A percentile compares a stretch with the other conserved stretches of the same genome.
These are phyloP conservation scores for Blastomyces emzantsi DNA, from an alignment of 2,329 filamentous ascomycete genomes.

Conservation along the genomic window DNA sequence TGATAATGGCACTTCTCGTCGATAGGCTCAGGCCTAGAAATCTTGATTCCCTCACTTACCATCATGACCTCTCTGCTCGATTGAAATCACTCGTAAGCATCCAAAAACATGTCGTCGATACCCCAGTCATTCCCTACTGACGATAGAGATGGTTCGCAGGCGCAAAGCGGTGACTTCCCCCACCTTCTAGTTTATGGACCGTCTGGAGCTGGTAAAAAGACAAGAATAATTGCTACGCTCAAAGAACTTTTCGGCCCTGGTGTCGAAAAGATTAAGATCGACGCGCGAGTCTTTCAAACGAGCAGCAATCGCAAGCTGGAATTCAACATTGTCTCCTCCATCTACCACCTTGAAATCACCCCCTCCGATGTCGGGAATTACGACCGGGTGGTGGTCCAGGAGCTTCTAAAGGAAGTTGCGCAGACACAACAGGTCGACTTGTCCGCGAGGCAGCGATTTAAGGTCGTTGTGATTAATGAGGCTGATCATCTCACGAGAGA, in stretches of 20 bases:
- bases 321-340: conserved; percentile 95
- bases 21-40: conserved; percentile 51
- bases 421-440: conserved; percentile 99
- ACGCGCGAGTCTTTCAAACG: conserved; percentile 92
- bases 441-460: conserved; percentile 83
- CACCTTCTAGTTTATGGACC: conserved; percentile 96
- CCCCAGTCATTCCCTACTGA: conserved; percentile 3
- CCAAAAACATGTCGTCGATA: background rate
- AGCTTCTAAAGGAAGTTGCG: conserved; percentile 92
- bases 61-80: conserved; percentile 76
- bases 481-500: conserved; percentile 89
- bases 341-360: conserved; percentile 98
- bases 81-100: conserved; percentile 68
- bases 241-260: conserved; percentile 93
- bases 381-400: conserved; percentile 90
- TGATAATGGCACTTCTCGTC: conserved; percentile 53
- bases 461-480: conserved; percentile 98
- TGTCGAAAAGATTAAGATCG: conserved; percentile 99
- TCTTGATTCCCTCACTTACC: conserved; percentile 63
- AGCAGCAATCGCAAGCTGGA: conserved; percentile 94
- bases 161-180: conserved; percentile 93
- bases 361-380: conserved; percentile 95
- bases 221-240: conserved; percentile 85
- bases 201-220: conserved; percentile 96
- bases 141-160: conserved; percentile 44